These are phyloP conservation scores for Leccinum pseudoinsigne DNA, from an alignment of 1,284 basidiomycete species.

Conservation along the genomic window DNA sequence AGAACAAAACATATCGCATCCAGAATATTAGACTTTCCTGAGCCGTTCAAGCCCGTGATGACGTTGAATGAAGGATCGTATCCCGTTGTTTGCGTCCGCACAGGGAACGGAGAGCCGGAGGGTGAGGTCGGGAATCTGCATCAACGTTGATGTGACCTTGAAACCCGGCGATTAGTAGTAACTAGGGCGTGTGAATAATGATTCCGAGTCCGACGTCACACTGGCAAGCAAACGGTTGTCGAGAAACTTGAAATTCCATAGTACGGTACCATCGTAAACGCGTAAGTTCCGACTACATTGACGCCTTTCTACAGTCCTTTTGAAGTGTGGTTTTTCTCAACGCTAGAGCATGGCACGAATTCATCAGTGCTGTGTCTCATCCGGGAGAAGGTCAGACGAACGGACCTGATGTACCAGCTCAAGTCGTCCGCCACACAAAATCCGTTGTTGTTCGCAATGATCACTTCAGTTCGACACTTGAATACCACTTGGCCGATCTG, in stretches of 20 bases:
- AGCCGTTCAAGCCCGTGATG: constrained; percentile 94
- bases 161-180: too few relatives aligned
- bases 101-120: constrained; percentile 28
- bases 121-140: too few relatives aligned
- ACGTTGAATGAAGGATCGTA: constrained; percentile 98
- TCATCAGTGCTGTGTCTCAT: neutral
- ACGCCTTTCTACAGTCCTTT: neutral
- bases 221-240: too few relatives aligned
- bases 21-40: constrained; percentile 93
- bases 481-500: neutral
- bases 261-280: too few relatives aligned
- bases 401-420: neutral
- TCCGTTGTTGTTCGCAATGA: neutral
- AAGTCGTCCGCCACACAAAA: neutral
- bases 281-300: neutral
- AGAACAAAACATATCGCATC: constrained; percentile 97
- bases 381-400: neutral
- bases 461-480: neutral
- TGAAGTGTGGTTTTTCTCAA: neutral
- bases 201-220: too few relatives aligned
- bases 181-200: too few relatives aligned
- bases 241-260: too few relatives aligned
- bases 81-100: constrained; percentile 90
- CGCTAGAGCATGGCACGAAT: neutral
- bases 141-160: too few relatives aligned